A percentile compares a stretch with the other conserved stretches of the same genome.
These are phyloP conservation scores for Malus hybrid DNA, from an alignment of 331 rosid species.

Conservation along the genomic window DNA sequence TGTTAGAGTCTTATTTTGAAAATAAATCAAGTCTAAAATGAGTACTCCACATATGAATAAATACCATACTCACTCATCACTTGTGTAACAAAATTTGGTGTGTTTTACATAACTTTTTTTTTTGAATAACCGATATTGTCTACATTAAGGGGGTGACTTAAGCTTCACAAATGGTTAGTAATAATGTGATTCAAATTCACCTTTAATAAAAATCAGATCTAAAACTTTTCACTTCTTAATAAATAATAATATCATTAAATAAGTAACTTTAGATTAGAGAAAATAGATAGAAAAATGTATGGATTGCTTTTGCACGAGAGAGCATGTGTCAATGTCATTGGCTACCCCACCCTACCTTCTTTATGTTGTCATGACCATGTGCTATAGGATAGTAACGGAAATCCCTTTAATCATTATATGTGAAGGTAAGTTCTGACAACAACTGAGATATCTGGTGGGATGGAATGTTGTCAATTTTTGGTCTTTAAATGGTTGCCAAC, in stretches of 20 bases:
- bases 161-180: accelerated
- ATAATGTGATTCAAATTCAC: too few species aligned
- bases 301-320: neutral
- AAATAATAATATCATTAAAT: accelerated
- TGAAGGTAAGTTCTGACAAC: constrained; percentile 12
- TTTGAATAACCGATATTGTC: too few species aligned
- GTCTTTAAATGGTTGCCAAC: neutral
- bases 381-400: neutral
- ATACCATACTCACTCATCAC: too few species aligned
- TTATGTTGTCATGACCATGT: constrained; percentile 14
- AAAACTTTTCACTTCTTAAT: accelerated
- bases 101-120: too few species aligned
- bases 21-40: neutral
- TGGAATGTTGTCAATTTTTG: constrained; percentile 8
- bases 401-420: constrained; percentile 17
- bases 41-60: neutral
- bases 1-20: neutral
- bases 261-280: too few species aligned
- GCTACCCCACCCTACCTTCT: neutral
- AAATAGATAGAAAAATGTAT: too few species aligned
- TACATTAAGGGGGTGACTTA: too few species aligned
- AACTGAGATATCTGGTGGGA: neutral
- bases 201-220: accelerated
- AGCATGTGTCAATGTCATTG: constrained; percentile 11
- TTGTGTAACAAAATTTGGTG: neutral